Evolutionary conservation across 163 green algal species (phyloP).

Genomic region (Scenedesmus sp.): DNA sequence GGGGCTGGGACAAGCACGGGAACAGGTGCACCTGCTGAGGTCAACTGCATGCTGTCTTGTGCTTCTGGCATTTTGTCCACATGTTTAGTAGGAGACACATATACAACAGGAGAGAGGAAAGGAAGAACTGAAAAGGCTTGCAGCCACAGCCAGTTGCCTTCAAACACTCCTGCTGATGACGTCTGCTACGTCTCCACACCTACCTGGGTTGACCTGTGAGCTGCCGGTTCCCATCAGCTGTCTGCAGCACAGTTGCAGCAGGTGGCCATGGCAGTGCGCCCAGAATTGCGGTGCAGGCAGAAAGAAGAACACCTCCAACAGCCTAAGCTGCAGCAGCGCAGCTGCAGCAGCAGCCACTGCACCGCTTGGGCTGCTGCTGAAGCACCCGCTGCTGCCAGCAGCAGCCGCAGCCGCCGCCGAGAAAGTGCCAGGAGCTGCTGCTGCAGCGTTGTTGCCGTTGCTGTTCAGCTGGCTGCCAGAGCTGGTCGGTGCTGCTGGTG

Average conservation of each 20-base stretch:
- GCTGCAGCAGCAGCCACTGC: slow-evolving; percentile 46
- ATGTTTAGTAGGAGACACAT: no score
- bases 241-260: slow-evolving; percentile 76
- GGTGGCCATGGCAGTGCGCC: slow-evolving; percentile 56
- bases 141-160: no score
- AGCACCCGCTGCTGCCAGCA: slow-evolving; percentile 23
- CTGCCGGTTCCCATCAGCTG: slow-evolving; percentile 55
- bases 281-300: slow-evolving; percentile 65
- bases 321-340: slow-evolving; percentile 62
- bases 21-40: no score
- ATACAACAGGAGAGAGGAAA: no score
- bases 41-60: no score
- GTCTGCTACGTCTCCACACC: background rate
- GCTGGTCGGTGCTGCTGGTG: background rate
- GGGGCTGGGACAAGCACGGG: no score
- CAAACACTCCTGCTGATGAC: background rate
- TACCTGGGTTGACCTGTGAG: slow-evolving; percentile 43
- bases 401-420: background rate
- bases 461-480: background rate
- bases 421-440: background rate
- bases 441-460: background rate
- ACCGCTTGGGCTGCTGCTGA: background rate
- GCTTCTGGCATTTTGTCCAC: no score
- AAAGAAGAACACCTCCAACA: slow-evolving; percentile 79
- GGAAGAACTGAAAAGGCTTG: no score